phyloP scores from a whole-genome alignment of 192 early-diverging fungal species.

The Rhizophagus sp. region DNA sequence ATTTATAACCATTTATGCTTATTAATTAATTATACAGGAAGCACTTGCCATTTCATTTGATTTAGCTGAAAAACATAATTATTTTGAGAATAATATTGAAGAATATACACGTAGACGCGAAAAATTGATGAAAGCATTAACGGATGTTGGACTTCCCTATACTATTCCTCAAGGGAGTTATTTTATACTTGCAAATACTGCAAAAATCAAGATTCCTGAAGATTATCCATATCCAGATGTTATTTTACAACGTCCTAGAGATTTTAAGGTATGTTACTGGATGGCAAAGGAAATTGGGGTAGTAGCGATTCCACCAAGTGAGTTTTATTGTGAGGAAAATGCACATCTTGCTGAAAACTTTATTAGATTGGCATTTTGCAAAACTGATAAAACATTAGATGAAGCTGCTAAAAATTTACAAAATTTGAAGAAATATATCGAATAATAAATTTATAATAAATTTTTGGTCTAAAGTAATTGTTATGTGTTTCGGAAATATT shows the following conservation, averaged over 20 bases:
- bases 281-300: slow-evolving; percentile 88
- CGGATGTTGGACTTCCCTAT: slow-evolving; percentile 69
- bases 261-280: slow-evolving; percentile 82
- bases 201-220: slow-evolving; percentile 61
- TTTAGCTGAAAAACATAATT: slow-evolving; percentile 56
- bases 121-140: slow-evolving; percentile 67
- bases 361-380: slow-evolving; percentile 93
- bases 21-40: slow-evolving; percentile 36
- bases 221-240: slow-evolving; percentile 60
- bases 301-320: slow-evolving; percentile 86
- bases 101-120: slow-evolving; percentile 74
- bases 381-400: slow-evolving; percentile 80
- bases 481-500: not conserved
- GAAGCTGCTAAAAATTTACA: slow-evolving; percentile 68
- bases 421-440: slow-evolving; percentile 58
- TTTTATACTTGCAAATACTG: slow-evolving; percentile 87
- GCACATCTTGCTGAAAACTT: slow-evolving; percentile 67
- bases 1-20: not conserved
- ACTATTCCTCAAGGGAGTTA: slow-evolving; percentile 91
- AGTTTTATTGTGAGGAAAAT: slow-evolving; percentile 81
- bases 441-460: slow-evolving; percentile 10
- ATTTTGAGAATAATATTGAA: slow-evolving; percentile 68
- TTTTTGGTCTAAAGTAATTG: too few species aligned
- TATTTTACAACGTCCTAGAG: slow-evolving; percentile 61
- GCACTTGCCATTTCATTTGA: slow-evolving; percentile 77